These are phyloP conservation scores for Monilinia polystroma DNA, from an alignment of 2,329 filamentous ascomycete species.

Conservation along the genomic window DNA sequence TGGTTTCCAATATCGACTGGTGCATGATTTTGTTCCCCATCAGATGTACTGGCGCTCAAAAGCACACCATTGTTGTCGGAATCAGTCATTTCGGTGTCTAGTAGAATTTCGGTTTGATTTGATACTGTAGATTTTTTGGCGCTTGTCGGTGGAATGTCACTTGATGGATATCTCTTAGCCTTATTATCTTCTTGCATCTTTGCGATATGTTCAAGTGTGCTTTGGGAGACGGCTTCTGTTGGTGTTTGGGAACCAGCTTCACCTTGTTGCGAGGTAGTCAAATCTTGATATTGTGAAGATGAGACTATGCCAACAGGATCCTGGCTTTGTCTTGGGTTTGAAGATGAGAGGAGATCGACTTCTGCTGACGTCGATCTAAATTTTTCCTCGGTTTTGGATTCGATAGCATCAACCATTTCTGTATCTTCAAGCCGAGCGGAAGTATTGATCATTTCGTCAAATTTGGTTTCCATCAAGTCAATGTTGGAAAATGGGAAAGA, in stretches of 20 bases:
- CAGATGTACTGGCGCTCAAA: not conserved
- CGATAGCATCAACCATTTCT: slow-evolving; percentile 4
- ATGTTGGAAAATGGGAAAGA: not conserved
- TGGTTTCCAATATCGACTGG: slow-evolving; percentile 7
- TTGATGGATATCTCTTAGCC: slow-evolving; percentile 3
- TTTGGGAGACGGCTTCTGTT: slow-evolving; percentile 1
- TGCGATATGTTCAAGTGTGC: not conserved
- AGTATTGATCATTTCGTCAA: not conserved
- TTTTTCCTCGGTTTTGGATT: not conserved
- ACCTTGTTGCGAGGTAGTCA: not conserved
- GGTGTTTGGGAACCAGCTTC: not conserved
- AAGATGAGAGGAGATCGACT: not conserved
- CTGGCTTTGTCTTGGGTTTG: not conserved
- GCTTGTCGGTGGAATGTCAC: not conserved
- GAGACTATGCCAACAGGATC: not conserved
- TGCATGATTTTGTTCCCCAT: not conserved
- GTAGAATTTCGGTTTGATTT: too few relatives aligned
- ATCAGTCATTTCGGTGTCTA: not conserved
- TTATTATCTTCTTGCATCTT: not conserved
- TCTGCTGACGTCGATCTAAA: not conserved
- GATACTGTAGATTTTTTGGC: not conserved
- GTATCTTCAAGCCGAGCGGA: not conserved
- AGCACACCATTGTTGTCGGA: not conserved
- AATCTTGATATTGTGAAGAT: not conserved
- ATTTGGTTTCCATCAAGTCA: not conserved